Base-by-base conservation (phyloP, 495 filamentous ascomycete genomes). In the Podospora conica region DNA sequence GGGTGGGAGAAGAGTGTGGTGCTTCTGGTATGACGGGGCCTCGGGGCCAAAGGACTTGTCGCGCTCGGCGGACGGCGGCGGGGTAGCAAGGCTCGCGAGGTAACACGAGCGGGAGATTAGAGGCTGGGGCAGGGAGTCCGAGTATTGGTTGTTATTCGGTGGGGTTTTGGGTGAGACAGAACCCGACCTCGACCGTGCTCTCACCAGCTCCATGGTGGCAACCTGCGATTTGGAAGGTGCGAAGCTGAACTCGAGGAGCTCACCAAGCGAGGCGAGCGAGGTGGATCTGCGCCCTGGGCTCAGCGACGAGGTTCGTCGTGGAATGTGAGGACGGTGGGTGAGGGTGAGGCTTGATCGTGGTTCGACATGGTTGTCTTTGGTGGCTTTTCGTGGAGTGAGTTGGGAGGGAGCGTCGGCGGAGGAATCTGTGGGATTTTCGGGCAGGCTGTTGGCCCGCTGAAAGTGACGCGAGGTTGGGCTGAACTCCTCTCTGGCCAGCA, bases 401-500 rank as follows among this genome's bases (percentile, higher is more conserved):
- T 25, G 22, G 61, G 33, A 11, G 57, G 25, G 7, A 59, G 48
- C 1, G 11, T 28, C 8, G 63, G 33, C 18, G 60, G 60, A 2
- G 70, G 68, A 23, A 65, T 59, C 23, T 57, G 65, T 62, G 75
- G 68, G 1, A 76, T 54, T 18, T 77, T 76, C 1, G 40, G 80
- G 79, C 9, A 81, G 71, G 65, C 80, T 80, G 9, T 72, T 71
- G 48, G 78, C 72, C 9, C 79, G 76, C 53, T 74, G 76, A 15
- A 64, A 61, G 22, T 55, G 40, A 58, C 60, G 70, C 25, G 66
- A 22, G 31, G 67, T 62, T 55, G 71, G 55, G 55, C 68, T 48
- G 3, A 72, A 59, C 55, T 80, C 79, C 25, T 82, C 76, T 22
- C 81, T 74, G 9, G 81, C 79, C 58, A 75, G 66, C 81, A 83